Conservation (phyloP, 768 basidiomycete genomes). For the Pleurotus citrinopileatus region DNA sequence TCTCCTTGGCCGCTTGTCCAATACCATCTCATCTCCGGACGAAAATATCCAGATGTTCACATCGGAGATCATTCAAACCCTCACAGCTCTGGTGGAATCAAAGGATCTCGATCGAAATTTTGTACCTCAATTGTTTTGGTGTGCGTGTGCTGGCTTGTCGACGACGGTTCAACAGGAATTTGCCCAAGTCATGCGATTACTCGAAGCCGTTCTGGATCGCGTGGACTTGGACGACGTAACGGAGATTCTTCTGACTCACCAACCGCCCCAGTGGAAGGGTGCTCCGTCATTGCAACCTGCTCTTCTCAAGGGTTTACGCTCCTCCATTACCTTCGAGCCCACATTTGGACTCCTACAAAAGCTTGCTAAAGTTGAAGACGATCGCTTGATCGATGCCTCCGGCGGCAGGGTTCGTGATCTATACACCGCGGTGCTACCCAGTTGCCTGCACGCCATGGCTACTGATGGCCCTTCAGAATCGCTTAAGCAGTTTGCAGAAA, state of each 20-base stretch:
- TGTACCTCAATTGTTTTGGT: slow-evolving; percentile 88
- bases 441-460: slow-evolving; percentile 81
- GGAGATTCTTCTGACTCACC: slow-evolving; percentile 66
- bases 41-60: slow-evolving; percentile 80
- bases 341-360: slow-evolving; percentile 69
- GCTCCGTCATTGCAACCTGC: slow-evolving; percentile 63
- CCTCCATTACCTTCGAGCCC: slow-evolving; percentile 60
- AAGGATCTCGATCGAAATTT: slow-evolving; percentile 57
- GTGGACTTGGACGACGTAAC: slow-evolving; percentile 68
- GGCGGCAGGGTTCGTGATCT: slow-evolving; percentile 76
- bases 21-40: slow-evolving; percentile 76
- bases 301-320: slow-evolving; percentile 76
- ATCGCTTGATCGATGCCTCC: slow-evolving; percentile 67
- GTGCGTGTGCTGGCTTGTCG: slow-evolving; percentile 72
- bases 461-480: slow-evolving; percentile 55
- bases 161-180: slow-evolving; percentile 86
- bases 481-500: slow-evolving; percentile 68
- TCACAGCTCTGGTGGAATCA: slow-evolving; percentile 58
- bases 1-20: slow-evolving; percentile 79
- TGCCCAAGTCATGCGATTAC: slow-evolving; percentile 56
- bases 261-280: slow-evolving; percentile 72
- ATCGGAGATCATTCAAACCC: slow-evolving; percentile 75
- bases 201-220: slow-evolving; percentile 62
- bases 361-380: slow-evolving; percentile 58
- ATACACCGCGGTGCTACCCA: slow-evolving; percentile 81